These are phyloP conservation scores for Otatea glauca DNA, from an alignment of 176 grass and related monocot species.

Conservation along the genomic window DNA sequence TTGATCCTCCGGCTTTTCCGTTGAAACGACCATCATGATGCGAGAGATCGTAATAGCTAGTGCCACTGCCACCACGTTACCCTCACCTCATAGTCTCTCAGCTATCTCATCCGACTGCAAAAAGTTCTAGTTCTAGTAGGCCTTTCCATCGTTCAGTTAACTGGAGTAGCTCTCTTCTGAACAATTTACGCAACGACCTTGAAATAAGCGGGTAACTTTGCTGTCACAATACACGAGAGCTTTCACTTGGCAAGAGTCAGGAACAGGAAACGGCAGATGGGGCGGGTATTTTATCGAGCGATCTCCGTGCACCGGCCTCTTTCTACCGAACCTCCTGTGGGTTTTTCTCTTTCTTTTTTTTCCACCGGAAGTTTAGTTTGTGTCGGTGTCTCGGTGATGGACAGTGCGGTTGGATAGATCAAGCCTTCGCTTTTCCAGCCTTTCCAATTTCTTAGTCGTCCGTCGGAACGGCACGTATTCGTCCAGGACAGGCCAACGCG, in stretches of 20 bases:
- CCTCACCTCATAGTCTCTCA: background rate
- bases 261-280: no score
- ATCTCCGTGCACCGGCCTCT: constrained; percentile 18
- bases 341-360: background rate
- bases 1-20: constrained; percentile 1
- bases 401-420: background rate
- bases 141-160: background rate
- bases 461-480: background rate
- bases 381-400: constrained; percentile 55
- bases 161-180: background rate
- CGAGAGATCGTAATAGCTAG: background rate
- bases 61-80: background rate
- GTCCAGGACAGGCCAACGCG: background rate
- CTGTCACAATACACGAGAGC: no score
- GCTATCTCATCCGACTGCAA: background rate
- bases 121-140: background rate
- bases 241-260: no score
- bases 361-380: background rate
- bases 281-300: background rate
- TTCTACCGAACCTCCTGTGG: constrained; percentile 30
- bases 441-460: background rate
- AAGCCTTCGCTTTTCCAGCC: background rate
- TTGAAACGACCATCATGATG: constrained; percentile 10
- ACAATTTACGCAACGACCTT: background rate
- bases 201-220: background rate